Evolutionary conservation across 352 stramenopile species (phyloP).

Genomic region (Globisporangium rhizosaccharum): DNA sequence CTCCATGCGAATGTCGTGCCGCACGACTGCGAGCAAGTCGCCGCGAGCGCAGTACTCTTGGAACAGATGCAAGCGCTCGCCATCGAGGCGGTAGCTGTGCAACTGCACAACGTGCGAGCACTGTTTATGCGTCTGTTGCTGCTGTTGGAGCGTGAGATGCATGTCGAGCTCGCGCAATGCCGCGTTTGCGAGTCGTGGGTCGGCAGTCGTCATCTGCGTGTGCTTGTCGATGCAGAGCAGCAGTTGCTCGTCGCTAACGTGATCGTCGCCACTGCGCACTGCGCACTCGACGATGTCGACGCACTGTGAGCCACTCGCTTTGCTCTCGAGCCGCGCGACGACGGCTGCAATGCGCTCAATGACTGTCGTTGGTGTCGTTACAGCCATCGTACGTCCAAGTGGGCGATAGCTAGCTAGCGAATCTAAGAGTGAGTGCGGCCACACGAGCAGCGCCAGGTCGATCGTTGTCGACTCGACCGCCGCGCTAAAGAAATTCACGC

Average conservation of each 20-base stretch:
- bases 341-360: background rate
- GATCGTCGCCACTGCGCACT: background rate
- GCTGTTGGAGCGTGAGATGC: slow-evolving; percentile 37
- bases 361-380: background rate
- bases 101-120: slow-evolving; percentile 44
- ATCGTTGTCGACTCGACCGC: too few relatives aligned
- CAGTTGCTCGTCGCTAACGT: background rate
- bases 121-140: slow-evolving; percentile 1
- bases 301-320: slow-evolving; percentile 26
- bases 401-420: background rate
- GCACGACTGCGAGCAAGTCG: slow-evolving; percentile 52
- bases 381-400: background rate
- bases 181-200: slow-evolving; percentile 19
- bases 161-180: slow-evolving; percentile 64
- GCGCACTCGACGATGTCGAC: slow-evolving; percentile 46
- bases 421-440: background rate
- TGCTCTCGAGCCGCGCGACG: slow-evolving; percentile 30
- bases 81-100: slow-evolving; percentile 37
- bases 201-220: slow-evolving; percentile 31
- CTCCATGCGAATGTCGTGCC: slow-evolving; percentile 40
- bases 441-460: too few relatives aligned
- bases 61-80: slow-evolving; percentile 50
- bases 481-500: background rate
- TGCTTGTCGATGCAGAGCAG: slow-evolving; percentile 57
- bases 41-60: slow-evolving; percentile 63